A percentile compares a stretch with the other conserved stretches of the same genome.
Conservation (phyloP, 2,329 filamentous ascomycete species). For the Sporothrix euskadiensis region DNA sequence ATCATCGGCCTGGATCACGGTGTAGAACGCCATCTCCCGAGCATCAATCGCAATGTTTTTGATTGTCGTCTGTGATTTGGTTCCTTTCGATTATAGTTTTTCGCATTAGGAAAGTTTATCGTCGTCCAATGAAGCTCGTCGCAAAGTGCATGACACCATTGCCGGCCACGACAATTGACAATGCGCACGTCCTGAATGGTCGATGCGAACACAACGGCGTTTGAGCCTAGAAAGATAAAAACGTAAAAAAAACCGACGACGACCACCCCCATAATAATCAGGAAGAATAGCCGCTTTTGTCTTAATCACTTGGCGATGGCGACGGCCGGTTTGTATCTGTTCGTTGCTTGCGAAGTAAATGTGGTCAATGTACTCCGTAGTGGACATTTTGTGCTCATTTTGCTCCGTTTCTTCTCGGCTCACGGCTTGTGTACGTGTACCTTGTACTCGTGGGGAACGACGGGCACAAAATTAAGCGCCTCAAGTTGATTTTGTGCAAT, state of each 20-base stretch:
- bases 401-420: neutral
- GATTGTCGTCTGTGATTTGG: neutral
- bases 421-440: neutral
- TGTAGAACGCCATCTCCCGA: constrained; percentile 5
- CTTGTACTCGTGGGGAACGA: neutral
- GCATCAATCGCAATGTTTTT: neutral
- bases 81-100: constrained; percentile 19
- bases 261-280: neutral
- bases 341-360: too few species aligned
- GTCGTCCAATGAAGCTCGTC: constrained; percentile 20
- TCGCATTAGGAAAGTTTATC: constrained; percentile 11
- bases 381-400: neutral
- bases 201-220: neutral
- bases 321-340: neutral
- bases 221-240: neutral
- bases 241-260: neutral
- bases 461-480: neutral
- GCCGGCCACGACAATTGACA: constrained; percentile 16
- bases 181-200: constrained; percentile 27
- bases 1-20: neutral
- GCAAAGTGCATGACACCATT: constrained; percentile 26
- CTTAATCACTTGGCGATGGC: neutral
- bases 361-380: too few species aligned
- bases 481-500: neutral
- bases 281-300: neutral